Conservation (phyloP, 306 rosid genomes). For the Prinsepia uniflora region DNA sequence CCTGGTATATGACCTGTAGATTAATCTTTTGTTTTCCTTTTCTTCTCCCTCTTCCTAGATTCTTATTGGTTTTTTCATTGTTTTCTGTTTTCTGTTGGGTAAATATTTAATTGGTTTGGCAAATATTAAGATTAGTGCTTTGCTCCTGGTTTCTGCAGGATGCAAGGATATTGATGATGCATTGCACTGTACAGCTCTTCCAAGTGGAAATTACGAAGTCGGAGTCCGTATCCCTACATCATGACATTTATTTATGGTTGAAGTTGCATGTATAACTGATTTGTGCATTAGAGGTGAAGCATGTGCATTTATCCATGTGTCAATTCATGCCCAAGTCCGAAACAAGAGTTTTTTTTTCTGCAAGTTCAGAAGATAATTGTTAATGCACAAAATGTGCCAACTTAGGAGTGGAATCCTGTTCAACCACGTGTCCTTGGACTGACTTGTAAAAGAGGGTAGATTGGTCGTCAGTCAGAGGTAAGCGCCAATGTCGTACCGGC, state of each 20-base stretch:
- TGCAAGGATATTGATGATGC: slow-evolving; percentile 99
- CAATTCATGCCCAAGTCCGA: neutral
- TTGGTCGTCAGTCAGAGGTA: too few relatives aligned
- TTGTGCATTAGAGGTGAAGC: neutral
- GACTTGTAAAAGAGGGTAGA: too few relatives aligned
- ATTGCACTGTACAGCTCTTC: slow-evolving; percentile 82
- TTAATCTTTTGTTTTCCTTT: neutral
- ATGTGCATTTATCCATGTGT: neutral
- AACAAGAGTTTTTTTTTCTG: neutral
- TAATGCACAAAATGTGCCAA: too few relatives aligned
- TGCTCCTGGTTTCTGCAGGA: slow-evolving; percentile 51
- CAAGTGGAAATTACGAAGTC: slow-evolving; percentile 96
- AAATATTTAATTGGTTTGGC: slow-evolving; percentile 5
- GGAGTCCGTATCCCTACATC: slow-evolving; percentile 91
- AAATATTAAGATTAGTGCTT: neutral
- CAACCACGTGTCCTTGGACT: too few relatives aligned
- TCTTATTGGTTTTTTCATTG: neutral
- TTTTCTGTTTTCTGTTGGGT: slow-evolving; percentile 4
- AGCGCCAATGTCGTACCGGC: too few relatives aligned
- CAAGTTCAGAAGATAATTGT: neutral
- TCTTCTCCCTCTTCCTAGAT: neutral
- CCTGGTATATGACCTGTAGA: slow-evolving; percentile 53
- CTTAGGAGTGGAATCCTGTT: too few relatives aligned
- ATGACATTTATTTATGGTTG: neutral
- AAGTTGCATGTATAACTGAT: neutral